Base-by-base conservation (phyloP, 208 protist genomes). In the Acanthamoeba divionensis region DNA sequence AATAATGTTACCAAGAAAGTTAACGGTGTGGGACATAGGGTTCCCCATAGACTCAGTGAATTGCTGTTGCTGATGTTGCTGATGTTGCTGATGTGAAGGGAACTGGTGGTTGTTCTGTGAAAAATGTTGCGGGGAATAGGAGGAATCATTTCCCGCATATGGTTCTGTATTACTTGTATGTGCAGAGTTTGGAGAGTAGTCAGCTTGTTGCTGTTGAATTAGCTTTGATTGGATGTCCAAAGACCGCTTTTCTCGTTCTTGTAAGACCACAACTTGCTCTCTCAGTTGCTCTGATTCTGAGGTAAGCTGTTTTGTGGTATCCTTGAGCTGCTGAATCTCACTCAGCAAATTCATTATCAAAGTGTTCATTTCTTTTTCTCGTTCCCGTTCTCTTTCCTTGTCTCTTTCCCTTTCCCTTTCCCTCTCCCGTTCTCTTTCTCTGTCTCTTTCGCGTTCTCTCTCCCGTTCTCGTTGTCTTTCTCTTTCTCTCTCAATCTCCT, bases 281-380 rank as follows among this genome's bases (percentile, higher is more conserved):
- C n/a, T 60, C n/a, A 18, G 18, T 60, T 60, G 18, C 52, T 60
- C 79, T 6, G 50, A 63, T 47, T 87, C 79, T 21, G 13, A 12
- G 1, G 50, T 45, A 21, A 82, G 73, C 47, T 82, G 73, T 36
- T 24, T 65, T 18, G 73, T 82, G 73, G 73, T 36, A 5, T 45
- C 45, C 47, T 82, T 82, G 73, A 82, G 73, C 18, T 63, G 73
- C 24, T 82, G 55, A 36, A 82, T 82, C 24, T 82, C 47, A 33
- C 62, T 82, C 50, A 82, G 73, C 12, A 82, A 52, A 26, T 7
- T 21, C 18, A 82, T 31, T 12, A 60, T 45, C 7, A 69, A 41
- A 9, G 6, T 29, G 36, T 67, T 67, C 24, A 69, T 47, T 1
- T 47, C n/a, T n/a, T 45, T 33, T 26, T 87, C 79, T 33, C 36